phyloP scores from a whole-genome alignment of 352 stramenopile species.

The Phytophthora europaea region DNA sequence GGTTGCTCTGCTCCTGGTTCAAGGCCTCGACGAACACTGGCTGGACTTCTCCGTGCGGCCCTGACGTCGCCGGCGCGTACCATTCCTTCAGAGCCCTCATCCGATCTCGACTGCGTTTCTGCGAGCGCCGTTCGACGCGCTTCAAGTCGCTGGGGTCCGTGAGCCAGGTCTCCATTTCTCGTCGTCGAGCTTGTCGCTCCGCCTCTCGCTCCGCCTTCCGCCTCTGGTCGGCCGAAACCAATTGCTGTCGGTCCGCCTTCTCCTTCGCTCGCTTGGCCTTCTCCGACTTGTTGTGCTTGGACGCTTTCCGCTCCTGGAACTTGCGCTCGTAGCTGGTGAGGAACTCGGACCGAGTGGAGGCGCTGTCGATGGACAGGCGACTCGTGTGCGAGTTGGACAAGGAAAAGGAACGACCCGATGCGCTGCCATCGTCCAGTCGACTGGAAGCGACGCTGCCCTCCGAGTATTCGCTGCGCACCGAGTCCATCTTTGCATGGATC shows the following conservation, averaged over 20 bases:
- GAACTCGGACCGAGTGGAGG: constrained; percentile 60
- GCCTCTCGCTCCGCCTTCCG: constrained; percentile 59
- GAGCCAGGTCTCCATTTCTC: constrained; percentile 72
- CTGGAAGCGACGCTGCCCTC: constrained; percentile 31
- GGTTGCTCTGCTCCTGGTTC: constrained; percentile 34
- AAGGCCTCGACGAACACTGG: constrained; percentile 48
- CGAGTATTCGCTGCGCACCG: constrained; percentile 52
- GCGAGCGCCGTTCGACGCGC: constrained; percentile 41
- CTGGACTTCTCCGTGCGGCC: constrained; percentile 43
- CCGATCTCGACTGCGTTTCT: constrained; percentile 51
- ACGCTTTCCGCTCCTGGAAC: constrained; percentile 61
- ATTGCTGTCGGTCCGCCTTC: constrained; percentile 50
- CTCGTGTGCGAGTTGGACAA: constrained; percentile 43
- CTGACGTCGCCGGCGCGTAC: constrained; percentile 45
- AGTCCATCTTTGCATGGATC: constrained; percentile 32
- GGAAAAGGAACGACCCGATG: constrained; percentile 51
- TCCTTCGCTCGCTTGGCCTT: constrained; percentile 59
- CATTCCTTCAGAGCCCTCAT: constrained; percentile 62
- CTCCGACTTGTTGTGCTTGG: constrained; percentile 64
- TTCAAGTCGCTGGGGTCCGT: constrained; percentile 43
- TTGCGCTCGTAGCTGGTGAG: constrained; percentile 67
- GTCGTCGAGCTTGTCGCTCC: constrained; percentile 51
- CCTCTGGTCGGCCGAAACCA: constrained; percentile 57
- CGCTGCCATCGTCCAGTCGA: constrained; percentile 36
- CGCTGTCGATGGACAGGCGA: constrained; percentile 36